Conservation (phyloP, 1,139 yeast genomes). For the Suhomyces wounanorum region DNA sequence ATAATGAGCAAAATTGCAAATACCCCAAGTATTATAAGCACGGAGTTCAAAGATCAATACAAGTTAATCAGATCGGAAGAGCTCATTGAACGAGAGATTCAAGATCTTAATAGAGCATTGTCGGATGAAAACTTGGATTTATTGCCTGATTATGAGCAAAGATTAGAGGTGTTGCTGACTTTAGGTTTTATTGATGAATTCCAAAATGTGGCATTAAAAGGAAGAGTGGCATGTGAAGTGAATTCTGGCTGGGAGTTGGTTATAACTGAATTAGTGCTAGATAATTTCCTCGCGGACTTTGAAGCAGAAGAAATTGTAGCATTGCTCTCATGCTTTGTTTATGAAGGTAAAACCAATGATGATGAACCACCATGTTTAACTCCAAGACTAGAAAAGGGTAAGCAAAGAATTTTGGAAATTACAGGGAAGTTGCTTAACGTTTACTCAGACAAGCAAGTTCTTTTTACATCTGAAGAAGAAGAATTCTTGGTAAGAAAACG, state of each 20-base stretch:
- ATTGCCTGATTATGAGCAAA: slow-evolving; percentile 90
- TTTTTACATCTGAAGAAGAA: slow-evolving; percentile 81
- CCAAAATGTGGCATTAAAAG: slow-evolving; percentile 80
- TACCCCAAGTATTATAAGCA: slow-evolving; percentile 31
- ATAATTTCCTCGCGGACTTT: slow-evolving; percentile 88
- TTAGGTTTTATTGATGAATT: slow-evolving; percentile 76
- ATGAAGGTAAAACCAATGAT: slow-evolving; percentile 76
- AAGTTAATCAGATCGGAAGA: slow-evolving; percentile 49
- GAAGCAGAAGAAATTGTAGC: slow-evolving; percentile 98
- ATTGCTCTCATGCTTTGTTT: slow-evolving; percentile 84
- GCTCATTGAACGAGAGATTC: slow-evolving; percentile 52
- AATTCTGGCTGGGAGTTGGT: slow-evolving; percentile 90
- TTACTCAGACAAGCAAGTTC: slow-evolving; percentile 67
- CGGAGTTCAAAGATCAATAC: slow-evolving; percentile 51
- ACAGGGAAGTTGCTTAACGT: slow-evolving; percentile 63
- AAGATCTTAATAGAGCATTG: slow-evolving; percentile 57
- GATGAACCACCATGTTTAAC: slow-evolving; percentile 66
- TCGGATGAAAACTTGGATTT: slow-evolving; percentile 88
- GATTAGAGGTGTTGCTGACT: slow-evolving; percentile 72
- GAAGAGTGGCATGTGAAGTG: slow-evolving; percentile 84
- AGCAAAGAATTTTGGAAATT: slow-evolving; percentile 66
- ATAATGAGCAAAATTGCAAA: slow-evolving; percentile 38
- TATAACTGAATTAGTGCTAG: slow-evolving; percentile 83
- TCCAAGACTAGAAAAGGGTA: slow-evolving; percentile 82
- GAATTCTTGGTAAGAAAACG: slow-evolving; percentile 81